Evolutionary conservation across 2,329 filamentous ascomycete species (phyloP), one percentile per base, ranked within the genome.

Genomic region (Cryphonectria parasitica): DNA sequence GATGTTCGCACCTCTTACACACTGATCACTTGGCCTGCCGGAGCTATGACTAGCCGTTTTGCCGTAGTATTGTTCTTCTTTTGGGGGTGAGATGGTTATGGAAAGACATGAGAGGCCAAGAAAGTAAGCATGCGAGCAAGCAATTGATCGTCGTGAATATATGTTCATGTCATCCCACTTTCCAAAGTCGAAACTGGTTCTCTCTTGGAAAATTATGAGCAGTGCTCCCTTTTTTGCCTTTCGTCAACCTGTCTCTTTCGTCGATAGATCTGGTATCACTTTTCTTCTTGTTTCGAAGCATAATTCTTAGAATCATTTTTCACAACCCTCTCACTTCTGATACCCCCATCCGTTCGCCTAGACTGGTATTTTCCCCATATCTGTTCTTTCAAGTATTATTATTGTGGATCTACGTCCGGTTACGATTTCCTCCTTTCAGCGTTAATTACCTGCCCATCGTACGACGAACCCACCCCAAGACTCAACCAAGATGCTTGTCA

Each of bases 401-500:
- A 39, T 71, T 36, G 65, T 49, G 45, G 22, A 68, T 58, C 65
- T 43, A 56, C 65, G 34, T 25, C 41, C 25, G 36, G 52, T 49
- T 52, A 45, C 19, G 28, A 52, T 54, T 31, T 13, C 56, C 17
- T 34, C 36, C 45, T 39, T 43, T 28, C 56, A 31, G 39, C 61
- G 41, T 56, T 71, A 68, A 31, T 31, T 58, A 11, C 17, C 45
- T 28, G 1, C 10, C 10, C 10, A 39, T 39, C 10, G 8, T 39
- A 39, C 36, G 36, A 39, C 36, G 36, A 39, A 39, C 36, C 8
- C n/a, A 17, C 45, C 13, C 36, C 31, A 41, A 34, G n/a, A 36
- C 19, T 15, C 43, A 67, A 28, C n/a, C 71, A 71, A 72, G 39
- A 72, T 72, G 71, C 63, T 65, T 25, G 49, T 69, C 63, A 60